Evolutionary conservation across 805 yeast genomes (phyloP).

Genomic region (Tetrapisispora namnaoensis): DNA sequence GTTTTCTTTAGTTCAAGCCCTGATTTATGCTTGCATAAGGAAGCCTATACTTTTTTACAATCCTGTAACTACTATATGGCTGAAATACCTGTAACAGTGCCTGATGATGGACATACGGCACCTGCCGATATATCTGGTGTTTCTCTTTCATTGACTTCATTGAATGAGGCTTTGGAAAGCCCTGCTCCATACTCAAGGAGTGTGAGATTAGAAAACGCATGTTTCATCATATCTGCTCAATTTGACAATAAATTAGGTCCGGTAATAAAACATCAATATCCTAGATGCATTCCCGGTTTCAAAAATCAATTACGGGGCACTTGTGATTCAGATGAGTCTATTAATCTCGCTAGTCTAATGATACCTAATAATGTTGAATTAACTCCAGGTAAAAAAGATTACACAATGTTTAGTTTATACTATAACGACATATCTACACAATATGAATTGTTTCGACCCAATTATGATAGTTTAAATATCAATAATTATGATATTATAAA

Average conservation of each 20-base stretch:
- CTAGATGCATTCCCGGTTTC: conserved; percentile 34
- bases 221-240: conserved; percentile 59
- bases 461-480: neutral
- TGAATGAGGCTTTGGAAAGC: neutral
- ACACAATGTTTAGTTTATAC: conserved; percentile 46
- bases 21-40: neutral
- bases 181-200: conserved; percentile 17
- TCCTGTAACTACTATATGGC: neutral
- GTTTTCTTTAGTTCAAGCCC: neutral
- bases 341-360: conserved; percentile 43
- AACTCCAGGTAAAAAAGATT: conserved; percentile 43
- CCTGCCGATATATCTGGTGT: neutral
- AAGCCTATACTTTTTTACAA: neutral
- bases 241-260: conserved; percentile 76
- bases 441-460: conserved; percentile 22
- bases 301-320: conserved; percentile 10
- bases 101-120: neutral
- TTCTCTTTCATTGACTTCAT: neutral
- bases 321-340: conserved; percentile 3
- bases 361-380: conserved; percentile 52
- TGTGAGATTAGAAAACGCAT: conserved; percentile 31
- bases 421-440: conserved; percentile 18
- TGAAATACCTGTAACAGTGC: neutral
- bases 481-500: neutral
- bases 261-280: conserved; percentile 49